phyloP scores from a whole-genome alignment of 352 stramenopile genomes.

The Phytopythium mirpurense region DNA sequence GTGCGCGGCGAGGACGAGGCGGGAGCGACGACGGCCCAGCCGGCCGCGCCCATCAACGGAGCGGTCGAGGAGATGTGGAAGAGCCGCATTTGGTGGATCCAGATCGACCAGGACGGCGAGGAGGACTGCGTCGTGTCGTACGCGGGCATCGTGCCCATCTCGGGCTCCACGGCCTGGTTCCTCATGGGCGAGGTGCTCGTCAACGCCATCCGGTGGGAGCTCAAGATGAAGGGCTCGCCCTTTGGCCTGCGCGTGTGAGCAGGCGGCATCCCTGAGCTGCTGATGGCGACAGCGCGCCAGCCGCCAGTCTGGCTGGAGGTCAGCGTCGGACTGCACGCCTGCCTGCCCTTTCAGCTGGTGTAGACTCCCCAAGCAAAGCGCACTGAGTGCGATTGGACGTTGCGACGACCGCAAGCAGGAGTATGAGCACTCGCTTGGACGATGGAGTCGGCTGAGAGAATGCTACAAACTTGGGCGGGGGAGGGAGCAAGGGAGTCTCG shows the following conservation, averaged over 20 bases:
- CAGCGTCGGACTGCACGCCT: no score
- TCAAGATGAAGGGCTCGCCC: conserved; percentile 6
- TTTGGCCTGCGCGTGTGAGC: conserved; percentile 4
- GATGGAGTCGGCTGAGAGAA: no score
- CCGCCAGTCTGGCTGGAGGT: no score
- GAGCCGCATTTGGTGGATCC: conserved; percentile 7
- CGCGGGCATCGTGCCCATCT: conserved; percentile 5
- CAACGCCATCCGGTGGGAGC: conserved; percentile 7
- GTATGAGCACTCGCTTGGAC: no score
- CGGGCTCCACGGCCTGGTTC: conserved; percentile 5
- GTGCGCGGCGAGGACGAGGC: background rate
- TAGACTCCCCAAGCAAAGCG: no score
- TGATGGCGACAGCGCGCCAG: no score
- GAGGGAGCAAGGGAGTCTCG: no score
- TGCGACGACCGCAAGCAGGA: no score
- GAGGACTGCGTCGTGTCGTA: conserved; percentile 7
- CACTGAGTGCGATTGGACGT: no score
- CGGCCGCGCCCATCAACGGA: background rate
- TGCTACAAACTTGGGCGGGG: no score
- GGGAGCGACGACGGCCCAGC: background rate
- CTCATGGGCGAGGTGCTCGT: conserved; percentile 9
- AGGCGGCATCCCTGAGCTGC: no score
- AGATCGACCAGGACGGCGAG: conserved; percentile 5
- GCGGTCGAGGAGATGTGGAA: conserved; percentile 6
- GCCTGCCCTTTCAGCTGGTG: no score